These are phyloP conservation scores for Diaporthe sp. DNA, from an alignment of 2,329 filamentous ascomycete species.

Conservation along the genomic window DNA sequence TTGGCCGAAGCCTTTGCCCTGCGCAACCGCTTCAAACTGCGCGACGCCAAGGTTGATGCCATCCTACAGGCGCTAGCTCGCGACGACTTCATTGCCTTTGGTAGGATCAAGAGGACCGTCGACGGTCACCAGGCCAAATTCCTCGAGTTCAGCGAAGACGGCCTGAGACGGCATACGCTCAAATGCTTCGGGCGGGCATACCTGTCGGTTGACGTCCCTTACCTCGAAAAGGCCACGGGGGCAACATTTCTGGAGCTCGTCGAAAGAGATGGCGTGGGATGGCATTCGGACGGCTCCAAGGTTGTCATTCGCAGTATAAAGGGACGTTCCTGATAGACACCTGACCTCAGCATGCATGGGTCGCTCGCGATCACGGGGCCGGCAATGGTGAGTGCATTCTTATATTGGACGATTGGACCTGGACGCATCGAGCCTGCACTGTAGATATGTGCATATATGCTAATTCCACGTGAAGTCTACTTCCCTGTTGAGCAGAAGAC, in stretches of 20 bases:
- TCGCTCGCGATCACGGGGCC: background rate
- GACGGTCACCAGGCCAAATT: constrained; percentile 85
- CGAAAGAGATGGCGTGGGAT: constrained; percentile 81
- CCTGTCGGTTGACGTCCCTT: constrained; percentile 75
- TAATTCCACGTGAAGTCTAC: constrained; percentile 9
- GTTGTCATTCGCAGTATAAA: constrained; percentile 79
- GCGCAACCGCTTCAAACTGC: constrained; percentile 70
- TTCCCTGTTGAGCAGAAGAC: background rate
- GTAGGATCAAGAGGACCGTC: constrained; percentile 76
- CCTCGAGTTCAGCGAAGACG: constrained; percentile 83
- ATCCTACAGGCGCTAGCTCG: constrained; percentile 79
- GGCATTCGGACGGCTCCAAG: constrained; percentile 80
- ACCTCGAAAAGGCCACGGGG: constrained; percentile 77
- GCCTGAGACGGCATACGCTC: constrained; percentile 80
- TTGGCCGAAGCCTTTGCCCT: constrained; percentile 79
- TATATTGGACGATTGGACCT: background rate
- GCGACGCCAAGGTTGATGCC: constrained; percentile 76
- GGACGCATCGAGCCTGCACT: constrained; percentile 5
- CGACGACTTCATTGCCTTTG: constrained; percentile 87
- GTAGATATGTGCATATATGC: constrained; percentile 21
- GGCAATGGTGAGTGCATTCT: constrained; percentile 27
- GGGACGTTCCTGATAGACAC: constrained; percentile 48
- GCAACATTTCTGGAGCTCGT: constrained; percentile 79
- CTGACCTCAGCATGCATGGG: background rate
- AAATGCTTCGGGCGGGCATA: constrained; percentile 91